These are phyloP conservation scores for Aspergillus sp. DNA, from an alignment of 2,329 filamentous ascomycete genomes.

Conservation along the genomic window DNA sequence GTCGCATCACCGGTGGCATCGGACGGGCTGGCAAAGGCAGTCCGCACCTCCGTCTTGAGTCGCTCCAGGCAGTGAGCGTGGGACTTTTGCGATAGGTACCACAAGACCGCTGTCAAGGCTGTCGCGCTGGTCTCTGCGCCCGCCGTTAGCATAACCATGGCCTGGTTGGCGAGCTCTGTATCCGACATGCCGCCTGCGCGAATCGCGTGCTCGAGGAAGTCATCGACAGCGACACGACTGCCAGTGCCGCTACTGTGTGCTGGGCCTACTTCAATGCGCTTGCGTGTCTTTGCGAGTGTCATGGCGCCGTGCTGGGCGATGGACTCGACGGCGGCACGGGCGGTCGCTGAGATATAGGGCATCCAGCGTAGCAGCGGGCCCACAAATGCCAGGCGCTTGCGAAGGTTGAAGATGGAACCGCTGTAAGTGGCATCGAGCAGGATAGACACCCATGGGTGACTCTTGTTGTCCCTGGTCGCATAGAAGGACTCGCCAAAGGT, in stretches of 20 bases:
- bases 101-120: neutral
- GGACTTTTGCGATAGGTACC: neutral
- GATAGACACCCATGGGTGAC: neutral
- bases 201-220: neutral
- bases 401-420: conserved; percentile 1
- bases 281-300: neutral
- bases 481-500: conserved; percentile 4
- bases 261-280: neutral
- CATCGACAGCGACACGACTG: neutral
- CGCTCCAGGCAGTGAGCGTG: neutral
- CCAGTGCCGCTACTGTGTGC: neutral
- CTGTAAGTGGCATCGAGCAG: neutral
- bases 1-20: neutral
- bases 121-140: neutral
- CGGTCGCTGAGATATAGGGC: neutral
- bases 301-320: neutral
- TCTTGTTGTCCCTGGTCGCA: neutral
- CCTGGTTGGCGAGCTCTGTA: neutral
- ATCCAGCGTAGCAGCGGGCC: neutral
- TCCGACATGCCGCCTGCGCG: neutral
- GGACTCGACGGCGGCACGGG: neutral
- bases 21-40: neutral
- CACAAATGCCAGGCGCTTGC: neutral
- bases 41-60: neutral
- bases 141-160: neutral